Conservation (phyloP, 2,329 filamentous ascomycete species). For the Fusarium austroafricanum region DNA sequence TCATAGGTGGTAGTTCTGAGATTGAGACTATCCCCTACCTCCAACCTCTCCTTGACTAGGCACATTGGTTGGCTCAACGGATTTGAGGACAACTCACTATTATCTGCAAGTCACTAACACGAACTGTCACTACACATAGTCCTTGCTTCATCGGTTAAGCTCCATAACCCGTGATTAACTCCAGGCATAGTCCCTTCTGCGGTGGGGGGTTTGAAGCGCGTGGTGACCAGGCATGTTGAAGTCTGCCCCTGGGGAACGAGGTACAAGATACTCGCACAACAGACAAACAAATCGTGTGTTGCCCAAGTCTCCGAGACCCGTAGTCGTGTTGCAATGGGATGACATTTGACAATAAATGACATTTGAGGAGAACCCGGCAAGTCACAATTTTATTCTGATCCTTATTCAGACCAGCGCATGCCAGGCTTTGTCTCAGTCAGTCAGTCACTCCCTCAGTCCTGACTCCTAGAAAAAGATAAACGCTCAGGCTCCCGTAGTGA, state of each 20-base stretch:
- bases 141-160: constrained; percentile 42
- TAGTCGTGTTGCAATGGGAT: neutral
- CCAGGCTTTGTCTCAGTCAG: constrained; percentile 10
- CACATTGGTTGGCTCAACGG: constrained; percentile 8
- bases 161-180: constrained; percentile 6
- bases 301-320: constrained; percentile 20
- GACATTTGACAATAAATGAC: neutral
- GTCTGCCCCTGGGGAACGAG: constrained; percentile 16
- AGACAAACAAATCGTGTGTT: constrained; percentile 4
- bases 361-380: constrained; percentile 9
- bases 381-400: constrained; percentile 29
- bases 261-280: constrained; percentile 32
- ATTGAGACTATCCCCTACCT: constrained; percentile 21
- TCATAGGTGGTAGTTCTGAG: constrained; percentile 1
- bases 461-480: neutral
- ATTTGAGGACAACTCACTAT: constrained; percentile 25
- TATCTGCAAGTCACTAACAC: neutral
- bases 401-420: constrained; percentile 2
- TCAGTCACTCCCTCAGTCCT: neutral
- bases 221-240: constrained; percentile 19
- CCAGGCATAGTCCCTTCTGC: constrained; percentile 18
- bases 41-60: no score
- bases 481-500: constrained; percentile 30
- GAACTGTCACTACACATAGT: constrained; percentile 33
- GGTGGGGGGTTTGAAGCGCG: constrained; percentile 36